Conservation (phyloP, 441 rosid genomes). For the Flueggea neowawraea region DNA sequence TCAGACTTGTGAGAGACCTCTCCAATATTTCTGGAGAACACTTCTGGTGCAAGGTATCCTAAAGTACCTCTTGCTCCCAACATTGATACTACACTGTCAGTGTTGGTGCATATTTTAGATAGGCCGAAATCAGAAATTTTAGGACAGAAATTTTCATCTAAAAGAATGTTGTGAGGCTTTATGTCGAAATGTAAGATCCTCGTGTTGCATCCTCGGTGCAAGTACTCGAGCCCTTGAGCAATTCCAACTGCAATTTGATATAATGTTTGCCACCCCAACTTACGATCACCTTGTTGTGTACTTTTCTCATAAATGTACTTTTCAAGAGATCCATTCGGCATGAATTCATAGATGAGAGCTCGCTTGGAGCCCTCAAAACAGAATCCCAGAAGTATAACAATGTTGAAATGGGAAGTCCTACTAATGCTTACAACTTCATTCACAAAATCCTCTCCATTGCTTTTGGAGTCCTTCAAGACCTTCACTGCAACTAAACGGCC, state of each 20-base stretch:
- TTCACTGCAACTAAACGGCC: constrained; percentile 10
- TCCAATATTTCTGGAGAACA: constrained; percentile 2
- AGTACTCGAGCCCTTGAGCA: constrained; percentile 5
- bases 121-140: constrained; percentile 6
- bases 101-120: constrained; percentile 1
- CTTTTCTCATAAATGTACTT: background rate
- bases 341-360: constrained; percentile 11
- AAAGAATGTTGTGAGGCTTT: constrained; percentile 10
- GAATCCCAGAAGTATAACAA: constrained; percentile 9
- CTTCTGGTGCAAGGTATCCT: constrained; percentile 12
- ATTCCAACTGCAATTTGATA: constrained; percentile 12
- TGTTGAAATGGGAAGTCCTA: constrained; percentile 10
- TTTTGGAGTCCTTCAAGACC: background rate
- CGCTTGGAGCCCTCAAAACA: constrained; percentile 1
- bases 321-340: constrained; percentile 6
- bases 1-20: constrained; percentile 1
- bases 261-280: background rate
- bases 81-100: constrained; percentile 3
- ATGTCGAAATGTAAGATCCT: constrained; percentile 11
- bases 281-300: background rate
- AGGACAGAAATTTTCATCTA: constrained; percentile 1
- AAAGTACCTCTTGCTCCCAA: background rate
- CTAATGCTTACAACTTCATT: constrained; percentile 17
- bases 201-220: constrained; percentile 8
- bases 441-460: constrained; percentile 13